These are phyloP conservation scores for Colletotrichum chlorophyti DNA, from an alignment of 2,329 filamentous ascomycete genomes.

Conservation along the genomic window DNA sequence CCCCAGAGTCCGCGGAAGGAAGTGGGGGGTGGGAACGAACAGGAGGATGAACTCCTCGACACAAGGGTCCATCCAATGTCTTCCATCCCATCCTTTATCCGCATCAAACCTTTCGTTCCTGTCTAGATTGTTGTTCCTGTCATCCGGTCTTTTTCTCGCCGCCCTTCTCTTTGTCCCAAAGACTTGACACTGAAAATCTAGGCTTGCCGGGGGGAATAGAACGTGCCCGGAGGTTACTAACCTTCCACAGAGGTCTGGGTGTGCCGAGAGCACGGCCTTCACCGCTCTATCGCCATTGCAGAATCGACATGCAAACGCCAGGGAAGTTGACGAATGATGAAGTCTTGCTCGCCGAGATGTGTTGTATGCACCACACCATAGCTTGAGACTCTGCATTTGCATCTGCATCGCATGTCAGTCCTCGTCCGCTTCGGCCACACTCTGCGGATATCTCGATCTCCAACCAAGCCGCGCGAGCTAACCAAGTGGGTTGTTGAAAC, in stretches of 20 bases:
- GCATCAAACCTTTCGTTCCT: background rate
- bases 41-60: background rate
- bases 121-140: background rate
- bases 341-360: background rate
- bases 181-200: constrained; percentile 3
- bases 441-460: constrained; percentile 19
- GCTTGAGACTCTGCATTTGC: background rate
- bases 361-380: background rate
- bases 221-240: no score
- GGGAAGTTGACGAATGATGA: background rate
- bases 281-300: background rate
- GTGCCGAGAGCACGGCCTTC: constrained; percentile 2
- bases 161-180: constrained; percentile 9
- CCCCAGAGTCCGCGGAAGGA: constrained; percentile 9
- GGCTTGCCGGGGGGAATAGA: no score
- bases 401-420: background rate
- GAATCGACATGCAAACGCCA: background rate
- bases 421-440: background rate
- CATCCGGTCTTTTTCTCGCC: background rate
- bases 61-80: no score
- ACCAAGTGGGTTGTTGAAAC: no score
- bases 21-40: background rate
- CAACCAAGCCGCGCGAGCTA: background rate
- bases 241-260: background rate
- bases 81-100: background rate